Evolutionary conservation across 257 asterid species (phyloP).

Genomic region (Haberlea rhodopensis): DNA sequence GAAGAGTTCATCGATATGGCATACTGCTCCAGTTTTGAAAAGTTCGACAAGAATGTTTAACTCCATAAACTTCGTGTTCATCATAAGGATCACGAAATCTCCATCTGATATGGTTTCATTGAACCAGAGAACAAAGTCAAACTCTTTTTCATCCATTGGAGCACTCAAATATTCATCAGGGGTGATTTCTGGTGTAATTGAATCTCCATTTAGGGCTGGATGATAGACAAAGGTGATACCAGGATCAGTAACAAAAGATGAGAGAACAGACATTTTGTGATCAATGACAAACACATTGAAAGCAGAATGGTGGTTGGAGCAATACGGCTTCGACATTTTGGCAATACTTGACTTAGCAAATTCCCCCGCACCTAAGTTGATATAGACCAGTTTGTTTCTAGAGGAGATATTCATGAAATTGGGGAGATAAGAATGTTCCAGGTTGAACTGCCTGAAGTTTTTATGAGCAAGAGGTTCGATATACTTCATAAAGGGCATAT

Average conservation of each 20-base stretch:
- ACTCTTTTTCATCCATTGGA: slow-evolving; percentile 60
- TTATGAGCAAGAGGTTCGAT: slow-evolving; percentile 54
- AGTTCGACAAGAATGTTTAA: slow-evolving; percentile 59
- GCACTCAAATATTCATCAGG: slow-evolving; percentile 61
- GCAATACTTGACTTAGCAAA: slow-evolving; percentile 41
- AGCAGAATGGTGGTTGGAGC: slow-evolving; percentile 38
- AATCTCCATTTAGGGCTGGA: slow-evolving; percentile 56
- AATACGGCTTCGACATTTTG: slow-evolving; percentile 44
- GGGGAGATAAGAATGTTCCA: slow-evolving; percentile 52
- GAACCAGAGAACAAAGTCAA: slow-evolving; percentile 72
- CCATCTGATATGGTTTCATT: slow-evolving; percentile 53
- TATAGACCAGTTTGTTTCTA: slow-evolving; percentile 61
- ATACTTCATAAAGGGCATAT: slow-evolving; percentile 52
- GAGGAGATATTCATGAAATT: slow-evolving; percentile 65
- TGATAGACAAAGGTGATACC: slow-evolving; percentile 71
- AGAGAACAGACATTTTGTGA: slow-evolving; percentile 60
- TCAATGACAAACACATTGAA: slow-evolving; percentile 66
- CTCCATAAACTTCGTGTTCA: slow-evolving; percentile 53
- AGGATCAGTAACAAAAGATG: slow-evolving; percentile 59
- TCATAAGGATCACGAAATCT: slow-evolving; percentile 75
- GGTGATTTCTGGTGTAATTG: slow-evolving; percentile 27
- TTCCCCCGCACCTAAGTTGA: slow-evolving; percentile 76
- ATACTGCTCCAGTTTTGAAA: slow-evolving; percentile 58
- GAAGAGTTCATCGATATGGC: slow-evolving; percentile 70
- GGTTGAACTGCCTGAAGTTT: background rate